phyloP scores from a whole-genome alignment of 306 rosid species.

The Trifolium repens region DNA sequence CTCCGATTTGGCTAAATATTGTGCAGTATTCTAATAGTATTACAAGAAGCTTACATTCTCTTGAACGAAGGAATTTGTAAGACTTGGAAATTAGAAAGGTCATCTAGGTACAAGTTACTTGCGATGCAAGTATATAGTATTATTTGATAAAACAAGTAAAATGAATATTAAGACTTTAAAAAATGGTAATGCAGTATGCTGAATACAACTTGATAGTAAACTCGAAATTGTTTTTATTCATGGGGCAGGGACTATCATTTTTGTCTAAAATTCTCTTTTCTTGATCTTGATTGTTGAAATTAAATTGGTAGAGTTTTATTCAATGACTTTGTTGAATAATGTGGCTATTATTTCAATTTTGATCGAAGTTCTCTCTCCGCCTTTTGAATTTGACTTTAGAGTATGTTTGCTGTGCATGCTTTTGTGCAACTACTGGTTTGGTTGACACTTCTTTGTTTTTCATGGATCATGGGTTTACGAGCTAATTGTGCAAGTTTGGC shows the following conservation, averaged over 20 bases:
- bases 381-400: slow-evolving; percentile 8
- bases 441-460: slow-evolving; percentile 37
- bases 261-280: slow-evolving; percentile 1
- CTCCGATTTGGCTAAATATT: slow-evolving; percentile 9
- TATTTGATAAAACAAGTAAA: not conserved
- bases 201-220: slow-evolving; percentile 14
- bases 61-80: slow-evolving; percentile 1
- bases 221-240: not conserved
- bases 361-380: not conserved
- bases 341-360: slow-evolving; percentile 20
- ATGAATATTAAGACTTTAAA: slow-evolving; percentile 4
- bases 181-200: not conserved
- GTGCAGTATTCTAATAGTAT: slow-evolving; percentile 23
- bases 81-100: slow-evolving; percentile 25
- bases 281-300: slow-evolving; percentile 2
- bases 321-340: not conserved
- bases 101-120: not conserved
- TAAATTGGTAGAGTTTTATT: slow-evolving; percentile 2
- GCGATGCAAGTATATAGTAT: not conserved
- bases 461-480: slow-evolving; percentile 8
- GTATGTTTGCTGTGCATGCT: slow-evolving; percentile 14
- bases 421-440: slow-evolving; percentile 15
- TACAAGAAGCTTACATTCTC: not conserved
- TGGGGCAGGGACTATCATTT: not conserved
- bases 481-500: slow-evolving; percentile 28